Base-by-base conservation (phyloP, 306 rosid species). In the Medicago lupulina region DNA sequence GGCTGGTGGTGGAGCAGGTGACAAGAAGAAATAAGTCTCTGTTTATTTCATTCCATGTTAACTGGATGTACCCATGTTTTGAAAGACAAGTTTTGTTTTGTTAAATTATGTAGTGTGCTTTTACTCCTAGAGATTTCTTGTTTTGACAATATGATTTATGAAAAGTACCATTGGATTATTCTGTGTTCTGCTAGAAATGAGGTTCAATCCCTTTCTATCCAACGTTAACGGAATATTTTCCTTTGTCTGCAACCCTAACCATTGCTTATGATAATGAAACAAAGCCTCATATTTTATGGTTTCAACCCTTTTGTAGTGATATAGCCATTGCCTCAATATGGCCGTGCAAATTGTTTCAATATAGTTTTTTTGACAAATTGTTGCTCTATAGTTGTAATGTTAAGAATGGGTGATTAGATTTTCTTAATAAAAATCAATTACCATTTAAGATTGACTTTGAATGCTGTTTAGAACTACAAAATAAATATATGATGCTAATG, bases 1-100 rank as follows among this genome's bases (percentile, higher is more conserved):
- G 78, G 83, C 98, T 74, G 98, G 98, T 74, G 98, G 98, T 81
- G 97, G 98, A 63, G 93, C 83, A 5, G 88, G 85, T 11, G 97
- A 93, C 70, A 93, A 93, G 86, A 91, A 93, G 87, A 93, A 93
- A 71, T 92, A 84, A 77, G 79, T 18, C 3, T 8, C 23, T 0
- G 9, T 55, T 77, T 80, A 4, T 2, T 36, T 67, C 10, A 19
- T 70, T 47, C 68, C 64, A 21, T 16, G 13, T 36, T 57, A 17
- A 16, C 54, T 8, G 41, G 44, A 54, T 50, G 75, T 60, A 4
- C 46, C 72, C 16, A 40, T 81, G 62, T 76, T 76, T 71, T 49
- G 54, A 71, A 57, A 13, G 72, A 51, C 53, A 80, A 70, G 79
- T 62, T 57, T 49, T 74, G 18, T 36, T 69, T 78, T 44, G 77